Percentiles rank a stretch among this genome's conserved stretches.
Conservation (phyloP, 345 rosid species). For the Eucalyptus melliodora region DNA sequence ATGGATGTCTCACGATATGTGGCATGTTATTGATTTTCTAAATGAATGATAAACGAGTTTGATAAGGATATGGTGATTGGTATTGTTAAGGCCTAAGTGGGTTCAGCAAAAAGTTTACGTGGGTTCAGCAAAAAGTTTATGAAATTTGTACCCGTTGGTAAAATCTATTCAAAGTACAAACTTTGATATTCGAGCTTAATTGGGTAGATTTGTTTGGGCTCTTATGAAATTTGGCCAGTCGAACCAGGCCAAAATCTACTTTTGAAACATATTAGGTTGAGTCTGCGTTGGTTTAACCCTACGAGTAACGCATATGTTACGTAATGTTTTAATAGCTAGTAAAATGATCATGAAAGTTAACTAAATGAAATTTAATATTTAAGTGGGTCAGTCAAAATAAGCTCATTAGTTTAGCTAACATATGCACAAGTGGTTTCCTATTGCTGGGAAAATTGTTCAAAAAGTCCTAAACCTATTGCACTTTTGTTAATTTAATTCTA, state of each 20-base stretch:
- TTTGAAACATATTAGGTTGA: background rate
- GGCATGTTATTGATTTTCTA: background rate
- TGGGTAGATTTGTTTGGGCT: background rate
- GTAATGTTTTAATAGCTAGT: background rate
- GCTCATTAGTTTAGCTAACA: background rate
- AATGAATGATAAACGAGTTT: background rate
- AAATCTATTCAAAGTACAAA: background rate
- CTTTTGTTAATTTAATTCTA: accelerated
- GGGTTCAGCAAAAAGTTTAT: too few species aligned
- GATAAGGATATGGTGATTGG: background rate
- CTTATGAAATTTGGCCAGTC: background rate
- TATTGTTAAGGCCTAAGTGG: background rate
- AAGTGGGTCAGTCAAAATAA: background rate
- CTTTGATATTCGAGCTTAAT: background rate
- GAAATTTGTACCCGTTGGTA: background rate
- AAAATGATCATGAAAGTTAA: background rate
- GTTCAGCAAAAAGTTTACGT: background rate
- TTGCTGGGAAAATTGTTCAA: too few species aligned
- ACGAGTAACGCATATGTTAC: background rate
- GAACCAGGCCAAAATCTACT: background rate
- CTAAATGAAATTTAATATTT: background rate
- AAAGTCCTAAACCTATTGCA: accelerated
- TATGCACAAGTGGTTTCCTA: background rate
- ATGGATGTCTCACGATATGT: background rate
- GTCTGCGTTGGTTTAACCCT: background rate